Evolutionary conservation across 371 early-diverging fungal genomes (phyloP).

Genomic region (Smittium culicis): DNA sequence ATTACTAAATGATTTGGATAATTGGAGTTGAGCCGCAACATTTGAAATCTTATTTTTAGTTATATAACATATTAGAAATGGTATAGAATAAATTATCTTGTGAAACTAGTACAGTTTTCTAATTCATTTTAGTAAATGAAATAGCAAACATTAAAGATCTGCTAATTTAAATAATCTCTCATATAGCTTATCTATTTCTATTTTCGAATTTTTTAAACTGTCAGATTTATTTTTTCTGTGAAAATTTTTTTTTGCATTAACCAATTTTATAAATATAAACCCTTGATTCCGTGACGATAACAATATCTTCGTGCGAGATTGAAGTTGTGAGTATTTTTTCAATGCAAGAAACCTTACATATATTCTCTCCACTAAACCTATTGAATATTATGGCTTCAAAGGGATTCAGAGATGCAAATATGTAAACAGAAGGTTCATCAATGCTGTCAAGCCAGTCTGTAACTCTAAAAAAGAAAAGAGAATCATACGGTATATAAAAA

Average conservation of each 20-base stretch:
- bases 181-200: no score
- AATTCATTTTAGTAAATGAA: background rate
- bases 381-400: background rate
- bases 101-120: background rate
- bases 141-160: background rate
- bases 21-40: no score
- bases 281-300: no score
- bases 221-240: no score
- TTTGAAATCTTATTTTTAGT: no score
- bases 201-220: no score
- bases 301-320: background rate
- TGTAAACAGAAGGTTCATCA: background rate
- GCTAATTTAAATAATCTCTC: background rate
- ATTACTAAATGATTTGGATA: no score
- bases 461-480: constrained; percentile 1
- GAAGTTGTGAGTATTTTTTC: background rate
- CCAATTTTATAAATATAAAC: no score
- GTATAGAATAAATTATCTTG: background rate
- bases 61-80: no score
- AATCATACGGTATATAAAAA: no score
- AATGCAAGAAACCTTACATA: background rate
- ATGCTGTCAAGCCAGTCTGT: background rate
- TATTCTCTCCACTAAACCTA: background rate
- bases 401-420: background rate
- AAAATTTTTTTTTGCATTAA: no score